Percentiles rank a stretch among this genome's conserved stretches.
Evolutionary conservation across 305 asterid genomes (phyloP).

Genomic region (Fraxinus latifolia): DNA sequence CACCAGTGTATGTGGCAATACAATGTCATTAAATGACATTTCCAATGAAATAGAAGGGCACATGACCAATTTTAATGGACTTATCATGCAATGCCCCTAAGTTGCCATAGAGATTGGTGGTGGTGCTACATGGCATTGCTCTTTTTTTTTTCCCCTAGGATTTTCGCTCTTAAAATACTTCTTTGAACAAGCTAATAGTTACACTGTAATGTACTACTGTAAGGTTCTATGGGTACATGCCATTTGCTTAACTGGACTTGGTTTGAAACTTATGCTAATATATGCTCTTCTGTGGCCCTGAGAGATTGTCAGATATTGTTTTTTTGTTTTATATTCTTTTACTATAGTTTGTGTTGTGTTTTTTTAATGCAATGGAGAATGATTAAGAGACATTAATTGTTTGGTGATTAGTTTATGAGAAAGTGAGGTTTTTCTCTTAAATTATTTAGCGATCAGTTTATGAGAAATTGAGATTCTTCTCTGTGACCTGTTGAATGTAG

Average conservation of each 20-base stretch:
- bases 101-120: neutral
- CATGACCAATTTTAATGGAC: neutral
- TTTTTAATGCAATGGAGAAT: neutral
- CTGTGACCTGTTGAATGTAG: neutral
- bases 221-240: neutral
- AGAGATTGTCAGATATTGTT: neutral
- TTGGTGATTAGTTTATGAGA: neutral
- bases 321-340: neutral
- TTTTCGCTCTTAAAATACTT: neutral
- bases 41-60: neutral
- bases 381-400: neutral
- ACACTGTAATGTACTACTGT: neutral
- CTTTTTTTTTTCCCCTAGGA: neutral
- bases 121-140: neutral
- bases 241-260: neutral
- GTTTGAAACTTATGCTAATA: neutral
- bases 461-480: neutral
- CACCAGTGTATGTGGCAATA: neutral
- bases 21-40: neutral
- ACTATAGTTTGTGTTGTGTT: neutral
- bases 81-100: neutral
- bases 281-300: neutral
- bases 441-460: neutral
- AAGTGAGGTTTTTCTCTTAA: neutral
- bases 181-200: neutral